Evolutionary conservation across 352 stramenopile species (phyloP), one percentile per base, ranked within the genome.

Genomic region (Thraustochytrium sp.): DNA sequence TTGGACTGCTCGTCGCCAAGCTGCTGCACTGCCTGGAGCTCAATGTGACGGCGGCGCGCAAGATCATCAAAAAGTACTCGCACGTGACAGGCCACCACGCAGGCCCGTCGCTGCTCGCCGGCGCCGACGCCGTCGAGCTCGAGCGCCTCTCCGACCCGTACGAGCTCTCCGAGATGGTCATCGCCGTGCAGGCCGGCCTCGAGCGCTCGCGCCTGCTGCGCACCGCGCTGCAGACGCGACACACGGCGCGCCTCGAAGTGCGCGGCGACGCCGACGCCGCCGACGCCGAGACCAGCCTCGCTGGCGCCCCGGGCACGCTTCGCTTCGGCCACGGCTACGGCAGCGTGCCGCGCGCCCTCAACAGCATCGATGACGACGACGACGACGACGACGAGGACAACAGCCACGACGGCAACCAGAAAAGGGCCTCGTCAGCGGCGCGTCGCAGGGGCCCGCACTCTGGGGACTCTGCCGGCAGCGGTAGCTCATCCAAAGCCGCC

Each of bases 51-150:
- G 68, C 68, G 9, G 26, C 53, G 2, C 68, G 68, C 16, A 80
- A 80, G 53, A 80, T 80, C 48, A 26, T 80, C 18, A 80, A 80
- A 75, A 80, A 80, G 36, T 80, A 80, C 40, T 44, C 31, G 3
- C 68, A 80, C 68, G 44, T 68, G 3, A 80, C 68, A 4, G 42
- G 44, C 18, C 68, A 80, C 68, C 68, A 80, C 36, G 11, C 42
- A 23, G 42, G 68, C 4, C 68, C 68, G 4, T 11, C 31, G 11
- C 51, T 80, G 23, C 53, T 80, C 31, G 37, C 46, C 9, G 42
- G 68, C 34, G 37, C 26, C 38, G 68, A 37, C 8, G 51, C 23
- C 23, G 5, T 16, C 51, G 31, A 48, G 18, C 31, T 80, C 31
- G 68, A 80, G 40, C 46, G 68, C 29, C 68, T 80, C 31, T 80